phyloP scores from a whole-genome alignment of 352 stramenopile genomes.

The Plasmopara viticola region DNA sequence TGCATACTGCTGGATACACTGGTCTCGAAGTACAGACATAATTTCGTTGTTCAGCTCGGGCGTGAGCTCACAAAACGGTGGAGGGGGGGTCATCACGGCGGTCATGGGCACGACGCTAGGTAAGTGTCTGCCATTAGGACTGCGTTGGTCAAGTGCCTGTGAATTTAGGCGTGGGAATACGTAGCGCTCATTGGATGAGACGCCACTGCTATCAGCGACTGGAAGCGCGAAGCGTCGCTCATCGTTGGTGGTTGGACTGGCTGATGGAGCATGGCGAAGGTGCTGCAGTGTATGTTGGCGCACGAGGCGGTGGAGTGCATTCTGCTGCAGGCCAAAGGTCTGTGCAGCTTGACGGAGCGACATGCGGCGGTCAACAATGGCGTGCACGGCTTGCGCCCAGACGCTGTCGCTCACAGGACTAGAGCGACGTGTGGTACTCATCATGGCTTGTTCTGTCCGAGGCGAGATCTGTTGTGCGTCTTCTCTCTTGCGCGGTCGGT shows the following conservation, averaged over 20 bases:
- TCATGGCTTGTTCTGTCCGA: conserved; percentile 2
- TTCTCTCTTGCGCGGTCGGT: conserved; percentile 1
- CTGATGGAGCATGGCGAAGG: conserved; percentile 6
- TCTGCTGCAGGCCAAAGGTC: conserved; percentile 57
- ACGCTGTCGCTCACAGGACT: conserved; percentile 32
- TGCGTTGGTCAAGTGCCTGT: conserved; percentile 14
- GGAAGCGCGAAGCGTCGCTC: conserved; percentile 6
- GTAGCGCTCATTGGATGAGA: conserved; percentile 11
- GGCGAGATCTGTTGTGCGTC: conserved; percentile 5
- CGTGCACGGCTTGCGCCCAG: conserved; percentile 61
- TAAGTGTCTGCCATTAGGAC: conserved; percentile 4
- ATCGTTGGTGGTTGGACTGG: conserved; percentile 5
- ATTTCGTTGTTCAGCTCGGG: conserved; percentile 47
- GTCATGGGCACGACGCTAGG: conserved; percentile 7
- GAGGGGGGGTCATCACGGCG: conserved; percentile 1
- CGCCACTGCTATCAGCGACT: neutral
- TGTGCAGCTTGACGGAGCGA: conserved; percentile 50
- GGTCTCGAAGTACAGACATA: conserved; percentile 40
- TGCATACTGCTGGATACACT: conserved; percentile 39
- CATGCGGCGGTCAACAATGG: conserved; percentile 59
- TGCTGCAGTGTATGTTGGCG: conserved; percentile 24
- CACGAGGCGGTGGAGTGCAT: conserved; percentile 57
- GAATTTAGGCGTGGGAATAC: conserved; percentile 27
- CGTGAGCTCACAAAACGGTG: conserved; percentile 27
- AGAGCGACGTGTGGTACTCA: neutral